Percentiles rank a stretch among this genome's conserved stretches.
phyloP scores from a whole-genome alignment of 2,329 filamentous ascomycete species.

The Epichloe sylvatica region DNA sequence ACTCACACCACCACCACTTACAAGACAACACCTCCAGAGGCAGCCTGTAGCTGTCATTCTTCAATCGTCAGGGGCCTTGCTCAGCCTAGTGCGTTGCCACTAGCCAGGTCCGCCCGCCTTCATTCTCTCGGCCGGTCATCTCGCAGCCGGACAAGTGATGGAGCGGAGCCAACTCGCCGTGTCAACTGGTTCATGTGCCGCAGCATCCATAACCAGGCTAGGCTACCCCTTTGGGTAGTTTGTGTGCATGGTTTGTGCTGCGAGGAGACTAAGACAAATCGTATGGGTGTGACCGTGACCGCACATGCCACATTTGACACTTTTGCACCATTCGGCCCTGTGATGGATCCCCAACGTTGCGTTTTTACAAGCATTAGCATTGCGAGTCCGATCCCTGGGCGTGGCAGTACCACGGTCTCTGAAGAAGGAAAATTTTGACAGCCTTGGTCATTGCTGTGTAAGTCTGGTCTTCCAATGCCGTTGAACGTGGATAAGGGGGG shows the following conservation, averaged over 20 bases:
- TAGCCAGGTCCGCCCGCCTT: neutral
- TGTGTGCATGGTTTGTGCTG: neutral
- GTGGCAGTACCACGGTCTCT: neutral
- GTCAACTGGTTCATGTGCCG: neutral
- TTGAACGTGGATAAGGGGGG: neutral
- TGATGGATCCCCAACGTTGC: slow-evolving; percentile 1
- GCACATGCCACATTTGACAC: neutral
- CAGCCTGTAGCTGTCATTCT: too few species aligned
- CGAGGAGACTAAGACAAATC: neutral
- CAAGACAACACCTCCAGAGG: neutral
- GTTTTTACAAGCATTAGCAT: neutral
- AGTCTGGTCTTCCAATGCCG: neutral
- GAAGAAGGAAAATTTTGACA: neutral
- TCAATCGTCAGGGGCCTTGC: too few species aligned
- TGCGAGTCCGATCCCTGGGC: neutral
- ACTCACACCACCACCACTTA: neutral
- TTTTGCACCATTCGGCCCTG: neutral
- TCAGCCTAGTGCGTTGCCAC: neutral
- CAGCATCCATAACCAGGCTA: neutral
- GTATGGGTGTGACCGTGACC: slow-evolving; percentile 1
- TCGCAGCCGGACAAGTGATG: neutral
- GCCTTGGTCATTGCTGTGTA: neutral
- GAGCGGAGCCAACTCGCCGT: neutral
- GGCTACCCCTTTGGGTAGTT: neutral
- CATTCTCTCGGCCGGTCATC: neutral